phyloP scores from a whole-genome alignment of 108 stramenopile genomes.

The Fragilariopsis cylindrus region DNA sequence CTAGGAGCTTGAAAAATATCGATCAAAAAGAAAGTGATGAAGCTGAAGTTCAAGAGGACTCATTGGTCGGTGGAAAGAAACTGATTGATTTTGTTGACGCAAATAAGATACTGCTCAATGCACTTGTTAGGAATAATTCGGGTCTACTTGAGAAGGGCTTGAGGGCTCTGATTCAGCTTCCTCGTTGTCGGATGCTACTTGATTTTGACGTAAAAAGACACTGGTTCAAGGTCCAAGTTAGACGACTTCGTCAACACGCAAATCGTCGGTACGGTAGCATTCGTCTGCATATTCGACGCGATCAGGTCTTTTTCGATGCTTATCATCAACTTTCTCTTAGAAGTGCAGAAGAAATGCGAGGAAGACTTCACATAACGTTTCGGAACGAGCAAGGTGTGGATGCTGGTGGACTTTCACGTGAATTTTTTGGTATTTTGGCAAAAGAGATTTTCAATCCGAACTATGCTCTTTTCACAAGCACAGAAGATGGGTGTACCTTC shows the following conservation, averaged over 20 bases:
- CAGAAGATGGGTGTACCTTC: slow-evolving; percentile 96
- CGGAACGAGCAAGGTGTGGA: slow-evolving; percentile 97
- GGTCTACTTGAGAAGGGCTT: slow-evolving; percentile 87
- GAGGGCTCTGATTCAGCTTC: slow-evolving; percentile 80
- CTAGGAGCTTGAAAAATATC: slow-evolving; percentile 21
- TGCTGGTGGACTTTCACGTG: slow-evolving; percentile 96
- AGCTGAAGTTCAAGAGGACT: slow-evolving; percentile 22
- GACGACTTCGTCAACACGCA: slow-evolving; percentile 83
- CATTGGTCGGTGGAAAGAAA: slow-evolving; percentile 58
- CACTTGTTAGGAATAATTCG: slow-evolving; percentile 85
- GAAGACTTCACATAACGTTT: slow-evolving; percentile 94
- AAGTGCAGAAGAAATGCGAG: slow-evolving; percentile 95
- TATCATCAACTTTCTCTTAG: slow-evolving; percentile 92
- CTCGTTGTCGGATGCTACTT: slow-evolving; percentile 78
- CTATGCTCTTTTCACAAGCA: slow-evolving; percentile 95
- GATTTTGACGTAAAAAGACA: slow-evolving; percentile 96
- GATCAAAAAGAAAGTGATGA: slow-evolving; percentile 21
- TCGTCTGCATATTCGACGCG: slow-evolving; percentile 82
- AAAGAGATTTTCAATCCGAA: slow-evolving; percentile 99
- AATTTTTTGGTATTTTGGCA: slow-evolving; percentile 96
- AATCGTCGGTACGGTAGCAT: slow-evolving; percentile 84
- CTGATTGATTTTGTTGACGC: slow-evolving; percentile 83
- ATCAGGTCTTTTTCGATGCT: slow-evolving; percentile 94
- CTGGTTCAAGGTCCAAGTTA: slow-evolving; percentile 85
- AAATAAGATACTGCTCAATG: slow-evolving; percentile 91